These are phyloP conservation scores for Bruguiera sexangula DNA, from an alignment of 345 rosid genomes.

Conservation along the genomic window DNA sequence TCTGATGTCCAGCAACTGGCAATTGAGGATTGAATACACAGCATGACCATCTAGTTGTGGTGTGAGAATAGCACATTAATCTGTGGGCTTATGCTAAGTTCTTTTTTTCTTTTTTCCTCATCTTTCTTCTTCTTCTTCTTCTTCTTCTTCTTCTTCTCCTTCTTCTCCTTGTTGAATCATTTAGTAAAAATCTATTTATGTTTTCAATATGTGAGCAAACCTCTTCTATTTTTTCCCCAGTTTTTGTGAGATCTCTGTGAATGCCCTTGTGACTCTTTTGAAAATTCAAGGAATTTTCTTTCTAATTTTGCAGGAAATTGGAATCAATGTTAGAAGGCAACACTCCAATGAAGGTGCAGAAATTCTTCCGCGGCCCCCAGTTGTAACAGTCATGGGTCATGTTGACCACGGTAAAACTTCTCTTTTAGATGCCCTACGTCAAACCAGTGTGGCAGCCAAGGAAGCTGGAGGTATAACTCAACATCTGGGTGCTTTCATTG, in stretches of 20 bases:
- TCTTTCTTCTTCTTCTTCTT: too few relatives aligned
- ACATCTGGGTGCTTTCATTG: slow-evolving; percentile 90
- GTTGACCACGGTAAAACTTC: slow-evolving; percentile 98
- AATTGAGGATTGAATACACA: too few relatives aligned
- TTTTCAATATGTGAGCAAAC: too few relatives aligned
- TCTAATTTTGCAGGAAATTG: slow-evolving; percentile 62
- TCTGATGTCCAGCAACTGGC: too few relatives aligned
- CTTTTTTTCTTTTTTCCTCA: too few relatives aligned
- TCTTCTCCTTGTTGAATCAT: too few relatives aligned
- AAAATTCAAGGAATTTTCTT: slow-evolving; percentile 3
- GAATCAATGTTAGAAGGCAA: slow-evolving; percentile 64
- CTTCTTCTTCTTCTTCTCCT: too few relatives aligned
- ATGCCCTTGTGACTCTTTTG: slow-evolving; percentile 6
- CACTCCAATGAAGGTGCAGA: slow-evolving; percentile 69
- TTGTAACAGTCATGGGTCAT: slow-evolving; percentile 94
- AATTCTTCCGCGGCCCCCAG: slow-evolving; percentile 66
- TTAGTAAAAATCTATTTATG: too few relatives aligned
- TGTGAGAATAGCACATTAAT: too few relatives aligned
- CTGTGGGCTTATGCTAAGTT: too few relatives aligned
- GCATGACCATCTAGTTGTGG: too few relatives aligned
- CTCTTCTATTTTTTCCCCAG: background rate
- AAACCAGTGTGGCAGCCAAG: slow-evolving; percentile 78
- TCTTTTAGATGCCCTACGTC: slow-evolving; percentile 77
- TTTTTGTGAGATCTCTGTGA: background rate
- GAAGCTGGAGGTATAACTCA: slow-evolving; percentile 99